A percentile compares a stretch with the other conserved stretches of the same genome.
Conservation (phyloP, 441 rosid genomes). For the Isatis lusitanica region DNA sequence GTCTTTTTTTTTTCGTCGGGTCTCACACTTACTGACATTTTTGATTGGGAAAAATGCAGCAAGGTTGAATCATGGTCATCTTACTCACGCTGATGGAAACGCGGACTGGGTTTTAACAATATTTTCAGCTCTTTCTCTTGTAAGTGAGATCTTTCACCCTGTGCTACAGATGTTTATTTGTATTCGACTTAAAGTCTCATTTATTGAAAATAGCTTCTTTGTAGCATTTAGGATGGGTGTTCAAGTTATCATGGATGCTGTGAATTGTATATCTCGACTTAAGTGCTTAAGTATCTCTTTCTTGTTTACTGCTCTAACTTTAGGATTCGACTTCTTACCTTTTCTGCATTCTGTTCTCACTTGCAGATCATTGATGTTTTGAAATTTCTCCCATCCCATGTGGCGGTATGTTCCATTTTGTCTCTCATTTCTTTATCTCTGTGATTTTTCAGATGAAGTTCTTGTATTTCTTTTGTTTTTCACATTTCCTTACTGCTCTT, state of each 20-base stretch:
- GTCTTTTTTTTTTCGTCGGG: not conserved
- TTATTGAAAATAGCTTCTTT: not conserved
- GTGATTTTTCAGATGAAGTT: not conserved
- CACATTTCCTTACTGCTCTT: not conserved
- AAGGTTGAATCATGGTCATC: slow-evolving; percentile 87
- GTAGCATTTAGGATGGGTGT: slow-evolving; percentile 6
- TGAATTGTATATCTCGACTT: not conserved
- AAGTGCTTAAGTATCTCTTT: slow-evolving; percentile 1
- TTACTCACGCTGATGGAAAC: slow-evolving; percentile 92
- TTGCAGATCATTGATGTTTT: slow-evolving; percentile 91
- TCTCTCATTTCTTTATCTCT: slow-evolving; percentile 21
- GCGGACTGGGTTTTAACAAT: slow-evolving; percentile 99
- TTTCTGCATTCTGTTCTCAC: slow-evolving; percentile 25
- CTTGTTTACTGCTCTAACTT: slow-evolving; percentile 11
- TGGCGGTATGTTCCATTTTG: slow-evolving; percentile 60
- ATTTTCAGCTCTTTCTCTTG: slow-evolving; percentile 85
- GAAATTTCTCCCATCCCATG: slow-evolving; percentile 85
- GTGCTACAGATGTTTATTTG: not conserved
- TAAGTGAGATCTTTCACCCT: slow-evolving; percentile 44
- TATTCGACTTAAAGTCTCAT: not conserved
- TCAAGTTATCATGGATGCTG: not conserved
- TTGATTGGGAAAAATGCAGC: slow-evolving; percentile 48
- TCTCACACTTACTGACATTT: slow-evolving; percentile 9
- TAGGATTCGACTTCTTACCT: slow-evolving; percentile 9
- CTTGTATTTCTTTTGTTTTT: not conserved